phyloP scores from a whole-genome alignment of 768 basidiomycete genomes.

The Calocera cornea region DNA sequence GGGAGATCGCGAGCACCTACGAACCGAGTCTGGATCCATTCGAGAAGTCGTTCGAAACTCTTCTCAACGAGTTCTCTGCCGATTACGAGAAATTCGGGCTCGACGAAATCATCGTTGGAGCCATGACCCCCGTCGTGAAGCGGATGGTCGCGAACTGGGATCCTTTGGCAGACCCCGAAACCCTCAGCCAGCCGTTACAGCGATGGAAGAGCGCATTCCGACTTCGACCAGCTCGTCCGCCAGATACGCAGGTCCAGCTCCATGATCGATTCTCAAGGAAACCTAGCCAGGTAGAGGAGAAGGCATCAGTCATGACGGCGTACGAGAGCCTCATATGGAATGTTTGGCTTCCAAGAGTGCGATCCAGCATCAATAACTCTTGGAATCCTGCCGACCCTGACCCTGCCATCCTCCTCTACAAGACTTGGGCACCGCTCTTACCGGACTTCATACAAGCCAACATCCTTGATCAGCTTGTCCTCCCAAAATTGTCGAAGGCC shows the following conservation, averaged over 20 bases:
- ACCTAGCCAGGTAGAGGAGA: background rate
- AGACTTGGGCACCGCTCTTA: slow-evolving; percentile 75
- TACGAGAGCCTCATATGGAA: slow-evolving; percentile 93
- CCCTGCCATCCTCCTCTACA: slow-evolving; percentile 69
- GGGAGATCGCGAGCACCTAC: slow-evolving; percentile 45
- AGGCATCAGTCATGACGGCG: slow-evolving; percentile 56
- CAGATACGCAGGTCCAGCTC: background rate
- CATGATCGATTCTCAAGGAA: background rate
- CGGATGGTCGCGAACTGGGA: slow-evolving; percentile 66
- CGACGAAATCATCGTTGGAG: slow-evolving; percentile 87
- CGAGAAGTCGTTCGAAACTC: slow-evolving; percentile 52
- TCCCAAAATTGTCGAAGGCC: slow-evolving; percentile 81
- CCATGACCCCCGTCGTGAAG: slow-evolving; percentile 65
- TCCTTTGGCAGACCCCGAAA: slow-evolving; percentile 63
- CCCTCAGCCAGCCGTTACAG: slow-evolving; percentile 41
- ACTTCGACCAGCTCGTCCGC: background rate
- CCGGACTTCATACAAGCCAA: slow-evolving; percentile 90
- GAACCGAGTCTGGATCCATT: slow-evolving; percentile 65
- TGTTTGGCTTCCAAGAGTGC: slow-evolving; percentile 88
- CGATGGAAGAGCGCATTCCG: slow-evolving; percentile 35
- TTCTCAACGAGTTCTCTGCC: slow-evolving; percentile 50
- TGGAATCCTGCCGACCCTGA: slow-evolving; percentile 67
- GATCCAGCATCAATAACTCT: slow-evolving; percentile 86
- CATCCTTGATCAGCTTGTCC: slow-evolving; percentile 84
- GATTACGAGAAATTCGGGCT: slow-evolving; percentile 71